Percentiles rank a stretch among this genome's conserved stretches.
These are phyloP conservation scores for Dalbergia cultrata DNA, from an alignment of 306 rosid species.

Conservation along the genomic window DNA sequence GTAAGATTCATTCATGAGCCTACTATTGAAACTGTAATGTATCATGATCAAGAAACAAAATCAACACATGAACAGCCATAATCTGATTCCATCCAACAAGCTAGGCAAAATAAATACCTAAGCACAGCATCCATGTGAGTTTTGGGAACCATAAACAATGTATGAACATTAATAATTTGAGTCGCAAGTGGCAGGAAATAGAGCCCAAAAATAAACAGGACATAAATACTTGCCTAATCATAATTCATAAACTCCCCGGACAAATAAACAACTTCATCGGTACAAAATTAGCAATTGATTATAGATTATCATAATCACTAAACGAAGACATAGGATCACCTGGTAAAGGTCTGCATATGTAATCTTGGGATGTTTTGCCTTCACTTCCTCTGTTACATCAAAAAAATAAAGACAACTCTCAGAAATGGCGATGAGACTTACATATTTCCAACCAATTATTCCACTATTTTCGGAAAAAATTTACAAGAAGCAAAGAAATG, in stretches of 20 bases:
- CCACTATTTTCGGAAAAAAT: not conserved
- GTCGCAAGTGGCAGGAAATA: slow-evolving; percentile 8
- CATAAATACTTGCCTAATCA: not conserved
- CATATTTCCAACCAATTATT: not conserved
- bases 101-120: slow-evolving; percentile 24
- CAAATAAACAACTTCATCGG: slow-evolving; percentile 25
- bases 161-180: not conserved
- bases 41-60: slow-evolving; percentile 31
- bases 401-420: slow-evolving; percentile 48
- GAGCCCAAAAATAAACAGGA: slow-evolving; percentile 24
- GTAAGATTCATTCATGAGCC: slow-evolving; percentile 14
- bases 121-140: slow-evolving; percentile 25
- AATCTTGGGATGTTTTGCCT: slow-evolving; percentile 73
- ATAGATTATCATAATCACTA: slow-evolving; percentile 14
- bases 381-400: slow-evolving; percentile 82
- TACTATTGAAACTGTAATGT: not conserved
- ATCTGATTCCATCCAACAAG: slow-evolving; percentile 24
- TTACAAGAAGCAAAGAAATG: not conserved
- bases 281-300: slow-evolving; percentile 21
- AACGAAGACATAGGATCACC: slow-evolving; percentile 62
- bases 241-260: slow-evolving; percentile 1
- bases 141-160: slow-evolving; percentile 1
- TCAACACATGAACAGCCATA: slow-evolving; percentile 29
- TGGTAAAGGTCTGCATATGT: slow-evolving; percentile 90
- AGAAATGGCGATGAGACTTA: slow-evolving; percentile 13